Percentiles rank a stretch among this genome's conserved stretches.
Evolutionary conservation across 495 filamentous ascomycete genomes (phyloP).

Genomic region (Collariella sp.): DNA sequence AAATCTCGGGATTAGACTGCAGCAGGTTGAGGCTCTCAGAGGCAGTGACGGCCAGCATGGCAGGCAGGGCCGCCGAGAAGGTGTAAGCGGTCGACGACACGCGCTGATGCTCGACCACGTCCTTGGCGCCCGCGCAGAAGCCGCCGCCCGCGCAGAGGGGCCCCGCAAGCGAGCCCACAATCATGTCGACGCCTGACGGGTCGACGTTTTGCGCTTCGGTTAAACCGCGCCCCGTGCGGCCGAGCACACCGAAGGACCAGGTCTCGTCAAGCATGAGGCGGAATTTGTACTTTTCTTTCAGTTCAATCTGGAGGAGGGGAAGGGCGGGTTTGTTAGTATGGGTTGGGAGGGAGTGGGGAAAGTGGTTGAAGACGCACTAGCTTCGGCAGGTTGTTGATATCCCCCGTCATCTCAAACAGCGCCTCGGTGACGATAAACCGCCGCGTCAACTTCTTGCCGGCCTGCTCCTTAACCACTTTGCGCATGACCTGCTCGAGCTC

Average conservation of each 20-base stretch:
- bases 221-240: slow-evolving; percentile 78
- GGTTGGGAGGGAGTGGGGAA: background rate
- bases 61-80: slow-evolving; percentile 88
- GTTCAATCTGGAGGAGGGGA: slow-evolving; percentile 55
- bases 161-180: slow-evolving; percentile 84
- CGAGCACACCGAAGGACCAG: slow-evolving; percentile 90
- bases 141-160: slow-evolving; percentile 87
- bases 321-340: slow-evolving; percentile 41
- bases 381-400: slow-evolving; percentile 74
- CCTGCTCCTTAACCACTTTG: slow-evolving; percentile 79
- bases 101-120: slow-evolving; percentile 92
- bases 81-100: slow-evolving; percentile 86
- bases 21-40: slow-evolving; percentile 79
- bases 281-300: slow-evolving; percentile 93
- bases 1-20: slow-evolving; percentile 70
- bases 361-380: slow-evolving; percentile 48
- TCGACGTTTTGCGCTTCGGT: slow-evolving; percentile 97
- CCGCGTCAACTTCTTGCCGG: slow-evolving; percentile 77
- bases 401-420: slow-evolving; percentile 83
- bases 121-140: slow-evolving; percentile 83
- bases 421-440: slow-evolving; percentile 96
- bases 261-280: slow-evolving; percentile 95
- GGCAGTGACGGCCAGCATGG: slow-evolving; percentile 88
- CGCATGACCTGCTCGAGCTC: slow-evolving; percentile 81
- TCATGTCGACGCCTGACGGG: slow-evolving; percentile 84